Percentiles rank a stretch among this genome's conserved stretches.
phyloP scores from a whole-genome alignment of 306 rosid genomes.

The Aeschynomene evenia region DNA sequence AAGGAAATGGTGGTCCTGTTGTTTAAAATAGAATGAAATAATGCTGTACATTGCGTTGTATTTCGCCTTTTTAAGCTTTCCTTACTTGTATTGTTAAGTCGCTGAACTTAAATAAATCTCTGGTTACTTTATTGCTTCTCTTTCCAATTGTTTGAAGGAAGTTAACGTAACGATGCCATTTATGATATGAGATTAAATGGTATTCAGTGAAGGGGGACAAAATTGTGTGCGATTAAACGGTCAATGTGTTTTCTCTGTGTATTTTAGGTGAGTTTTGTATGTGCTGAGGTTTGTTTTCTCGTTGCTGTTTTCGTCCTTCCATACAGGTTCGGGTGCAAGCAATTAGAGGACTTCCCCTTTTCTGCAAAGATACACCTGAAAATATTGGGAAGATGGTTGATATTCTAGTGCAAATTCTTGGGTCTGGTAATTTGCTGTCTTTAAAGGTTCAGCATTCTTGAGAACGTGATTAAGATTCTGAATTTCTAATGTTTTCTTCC shows the following conservation, averaged over 20 bases:
- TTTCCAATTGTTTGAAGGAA: background rate
- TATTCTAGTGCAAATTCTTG: conserved; percentile 89
- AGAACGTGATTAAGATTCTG: conserved; percentile 27
- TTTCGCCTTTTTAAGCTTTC: background rate
- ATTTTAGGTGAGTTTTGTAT: background rate
- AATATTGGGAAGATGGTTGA: conserved; percentile 85
- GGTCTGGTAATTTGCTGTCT: conserved; percentile 54
- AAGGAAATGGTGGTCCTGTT: background rate
- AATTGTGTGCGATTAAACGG: background rate
- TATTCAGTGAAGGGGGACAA: background rate
- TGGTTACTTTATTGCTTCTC: background rate
- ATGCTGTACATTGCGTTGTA: background rate
- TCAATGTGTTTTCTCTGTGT: background rate
- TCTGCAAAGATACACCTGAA: conserved; percentile 96
- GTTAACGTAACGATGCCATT: background rate
- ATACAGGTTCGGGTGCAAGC: conserved; percentile 96
- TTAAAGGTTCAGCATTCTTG: background rate
- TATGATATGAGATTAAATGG: background rate
- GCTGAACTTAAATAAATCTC: background rate
- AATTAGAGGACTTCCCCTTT: conserved; percentile 94
- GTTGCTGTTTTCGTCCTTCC: conserved; percentile 9
- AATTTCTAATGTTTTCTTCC: conserved; percentile 34
- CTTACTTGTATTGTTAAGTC: background rate
- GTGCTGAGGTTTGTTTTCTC: background rate
- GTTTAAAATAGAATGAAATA: background rate